Evolutionary conservation across 768 basidiomycete genomes (phyloP).

Genomic region (Sporobolomyces pararoseus): DNA sequence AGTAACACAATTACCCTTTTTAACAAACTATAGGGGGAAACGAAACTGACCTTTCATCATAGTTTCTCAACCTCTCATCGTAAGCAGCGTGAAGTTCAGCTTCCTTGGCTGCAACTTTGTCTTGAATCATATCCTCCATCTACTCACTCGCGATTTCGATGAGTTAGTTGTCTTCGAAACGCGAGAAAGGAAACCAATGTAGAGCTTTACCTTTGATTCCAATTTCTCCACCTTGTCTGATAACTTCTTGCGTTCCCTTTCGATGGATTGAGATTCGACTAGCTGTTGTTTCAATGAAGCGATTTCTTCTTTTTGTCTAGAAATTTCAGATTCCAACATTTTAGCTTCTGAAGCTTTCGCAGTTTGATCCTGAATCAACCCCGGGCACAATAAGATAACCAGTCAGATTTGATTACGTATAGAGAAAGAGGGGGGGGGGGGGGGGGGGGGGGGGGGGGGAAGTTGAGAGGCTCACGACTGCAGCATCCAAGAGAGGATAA

Average conservation of each 20-base stretch:
- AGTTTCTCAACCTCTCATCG: slow-evolving; percentile 91
- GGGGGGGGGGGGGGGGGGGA: too few relatives aligned
- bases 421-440: not conserved
- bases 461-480: slow-evolving; percentile 60
- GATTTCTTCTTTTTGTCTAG: slow-evolving; percentile 74
- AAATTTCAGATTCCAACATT: slow-evolving; percentile 69
- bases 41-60: slow-evolving; percentile 73
- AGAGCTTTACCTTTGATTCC: slow-evolving; percentile 39
- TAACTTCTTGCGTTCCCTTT: slow-evolving; percentile 44
- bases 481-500: slow-evolving; percentile 89
- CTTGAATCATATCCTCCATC: slow-evolving; percentile 93
- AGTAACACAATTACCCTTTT: too few relatives aligned
- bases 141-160: slow-evolving; percentile 47
- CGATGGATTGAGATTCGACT: slow-evolving; percentile 35
- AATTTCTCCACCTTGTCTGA: slow-evolving; percentile 43
- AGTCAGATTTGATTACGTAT: too few relatives aligned
- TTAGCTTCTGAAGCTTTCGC: slow-evolving; percentile 79
- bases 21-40: too few relatives aligned
- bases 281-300: slow-evolving; percentile 69
- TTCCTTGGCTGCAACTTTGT: slow-evolving; percentile 85
- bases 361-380: slow-evolving; percentile 71
- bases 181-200: not conserved
- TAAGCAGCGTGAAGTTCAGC: slow-evolving; percentile 95
- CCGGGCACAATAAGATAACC: not conserved
- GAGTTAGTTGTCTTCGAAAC: not conserved